Evolutionary conservation across 768 basidiomycete genomes (phyloP), one percentile per base, ranked within the genome.

Genomic region (Boletus huronensis): DNA sequence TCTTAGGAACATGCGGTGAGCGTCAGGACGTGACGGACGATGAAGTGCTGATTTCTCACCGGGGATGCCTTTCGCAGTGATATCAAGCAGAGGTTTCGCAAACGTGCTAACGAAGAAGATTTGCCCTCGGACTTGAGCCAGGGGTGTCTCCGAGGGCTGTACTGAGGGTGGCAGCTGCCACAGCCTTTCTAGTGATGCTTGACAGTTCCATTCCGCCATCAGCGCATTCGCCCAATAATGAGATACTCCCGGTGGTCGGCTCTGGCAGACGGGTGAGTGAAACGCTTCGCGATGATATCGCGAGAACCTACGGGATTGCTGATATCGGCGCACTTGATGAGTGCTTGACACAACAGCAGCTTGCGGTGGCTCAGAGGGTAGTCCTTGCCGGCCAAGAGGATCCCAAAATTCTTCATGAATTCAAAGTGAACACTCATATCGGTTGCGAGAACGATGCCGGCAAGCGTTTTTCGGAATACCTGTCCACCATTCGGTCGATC

Each of bases 251-350:
- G 92, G 90, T 1, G 97, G 96, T 19, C 96, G 93, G 58, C 88
- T 87, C 95, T 98, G 63, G 32, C 41, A 50, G 40, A 40, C 5
- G 5, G 29, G 43, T 60, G 42, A 61, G 48, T 54, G 28, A 52
- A 50, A 46, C 34, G 6, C 5, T 28, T 59, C 54, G 23, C 26
- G 11, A 53, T 28, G 36, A 38, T 11, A 6, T 44, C 21, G 10
- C 32, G 14, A 45, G 29, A 17, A 82, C 94, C 60, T 68, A 97
- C 94, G 16, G 97, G 96, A 70, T 99, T 99, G 68, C 92, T 94
- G 65, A 99, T 98, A 73, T 99, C 97, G 17, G 96, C 94, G 65
- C 95, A 97, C 72, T 99, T 98, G 69, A 99, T 85, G 48, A 99
- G 74, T 3, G 90, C 89, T 64, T 98, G 93, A 67, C 92, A 96